Percentiles rank a stretch among this genome's conserved stretches.
Evolutionary conservation across 306 rosid species (phyloP).

Genomic region (Ochetophila trinervis): DNA sequence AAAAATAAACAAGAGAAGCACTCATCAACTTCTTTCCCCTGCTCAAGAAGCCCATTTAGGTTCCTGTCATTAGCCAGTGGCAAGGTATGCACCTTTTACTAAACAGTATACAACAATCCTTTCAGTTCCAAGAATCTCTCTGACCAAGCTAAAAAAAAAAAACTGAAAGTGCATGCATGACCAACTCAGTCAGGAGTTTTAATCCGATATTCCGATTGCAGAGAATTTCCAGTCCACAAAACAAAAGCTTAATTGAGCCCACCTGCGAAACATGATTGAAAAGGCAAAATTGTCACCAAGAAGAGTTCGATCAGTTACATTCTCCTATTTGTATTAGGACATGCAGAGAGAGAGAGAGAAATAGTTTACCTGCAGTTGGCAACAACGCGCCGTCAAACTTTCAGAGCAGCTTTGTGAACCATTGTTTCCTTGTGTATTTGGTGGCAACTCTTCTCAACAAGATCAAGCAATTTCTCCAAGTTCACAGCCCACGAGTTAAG

Average conservation of each 20-base stretch:
- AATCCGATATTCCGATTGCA: neutral
- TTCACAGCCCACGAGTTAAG: conserved; percentile 89
- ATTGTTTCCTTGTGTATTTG: conserved; percentile 96
- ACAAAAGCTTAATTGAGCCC: no score
- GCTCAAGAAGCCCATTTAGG: neutral
- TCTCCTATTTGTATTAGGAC: neutral
- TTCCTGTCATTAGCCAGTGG: neutral
- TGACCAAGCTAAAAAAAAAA: neutral
- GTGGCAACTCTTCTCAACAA: conserved; percentile 95
- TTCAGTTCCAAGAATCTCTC: neutral
- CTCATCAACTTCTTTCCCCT: neutral
- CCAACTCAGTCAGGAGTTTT: neutral
- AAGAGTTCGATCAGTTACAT: neutral
- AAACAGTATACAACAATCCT: neutral
- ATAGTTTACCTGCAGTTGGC: conserved; percentile 13
- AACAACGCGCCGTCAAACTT: conserved; percentile 39
- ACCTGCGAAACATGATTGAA: neutral
- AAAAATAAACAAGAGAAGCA: neutral
- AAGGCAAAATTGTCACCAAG: neutral
- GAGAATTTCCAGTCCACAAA: neutral
- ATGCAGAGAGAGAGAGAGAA: neutral
- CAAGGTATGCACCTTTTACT: neutral
- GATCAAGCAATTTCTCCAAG: conserved; percentile 95
- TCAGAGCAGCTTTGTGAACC: conserved; percentile 84
- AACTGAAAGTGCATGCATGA: neutral